phyloP scores from a whole-genome alignment of 495 filamentous ascomycete species.

The Hypoxylon cercidicola region DNA sequence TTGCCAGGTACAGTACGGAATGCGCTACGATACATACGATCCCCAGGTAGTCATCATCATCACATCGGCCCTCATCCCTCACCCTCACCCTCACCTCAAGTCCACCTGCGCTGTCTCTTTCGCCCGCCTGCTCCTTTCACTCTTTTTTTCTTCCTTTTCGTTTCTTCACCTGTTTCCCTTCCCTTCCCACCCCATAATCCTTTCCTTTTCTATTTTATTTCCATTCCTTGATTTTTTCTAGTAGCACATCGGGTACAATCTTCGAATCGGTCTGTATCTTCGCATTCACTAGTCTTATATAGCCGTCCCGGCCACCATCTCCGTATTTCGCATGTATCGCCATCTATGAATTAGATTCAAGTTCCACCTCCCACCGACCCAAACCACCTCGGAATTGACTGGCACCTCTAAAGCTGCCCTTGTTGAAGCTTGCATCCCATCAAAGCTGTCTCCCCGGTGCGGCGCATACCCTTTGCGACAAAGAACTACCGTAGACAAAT shows the following conservation, averaged over 20 bases:
- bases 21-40: constrained; percentile 29
- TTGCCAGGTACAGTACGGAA: constrained; percentile 19
- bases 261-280: constrained; percentile 20
- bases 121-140: constrained; percentile 28
- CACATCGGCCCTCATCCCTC: constrained; percentile 15
- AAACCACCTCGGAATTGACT: constrained; percentile 20
- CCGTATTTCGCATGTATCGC: constrained; percentile 30
- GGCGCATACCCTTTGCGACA: constrained; percentile 41
- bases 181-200: background rate
- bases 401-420: constrained; percentile 16
- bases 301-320: constrained; percentile 4
- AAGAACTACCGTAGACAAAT: constrained; percentile 41
- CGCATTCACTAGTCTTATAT: constrained; percentile 35
- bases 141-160: constrained; percentile 17
- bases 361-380: constrained; percentile 28
- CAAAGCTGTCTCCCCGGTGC: constrained; percentile 24
- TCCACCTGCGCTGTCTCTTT: constrained; percentile 13
- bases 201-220: constrained; percentile 20
- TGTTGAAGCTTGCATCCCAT: constrained; percentile 25
- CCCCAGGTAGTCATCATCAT: constrained; percentile 30
- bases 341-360: constrained; percentile 40
- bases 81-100: constrained; percentile 14
- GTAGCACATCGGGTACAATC: constrained; percentile 30
- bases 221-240: constrained; percentile 16
- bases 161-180: constrained; percentile 18